Evolutionary conservation across 805 yeast species (phyloP).

Genomic region (Lipomyces sp.): DNA sequence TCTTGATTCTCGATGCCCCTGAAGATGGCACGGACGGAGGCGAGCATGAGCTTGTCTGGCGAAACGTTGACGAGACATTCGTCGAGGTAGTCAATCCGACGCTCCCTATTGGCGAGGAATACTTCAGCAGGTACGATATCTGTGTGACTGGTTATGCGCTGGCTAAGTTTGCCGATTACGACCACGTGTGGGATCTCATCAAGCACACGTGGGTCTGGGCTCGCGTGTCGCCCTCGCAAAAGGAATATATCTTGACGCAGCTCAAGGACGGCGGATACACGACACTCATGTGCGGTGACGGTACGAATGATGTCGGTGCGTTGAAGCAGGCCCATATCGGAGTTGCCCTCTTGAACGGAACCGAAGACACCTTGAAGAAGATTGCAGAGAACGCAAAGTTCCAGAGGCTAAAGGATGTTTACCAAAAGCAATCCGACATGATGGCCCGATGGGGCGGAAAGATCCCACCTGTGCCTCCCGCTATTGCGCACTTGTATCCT

Average conservation of each 20-base stretch:
- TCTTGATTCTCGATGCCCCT: conserved; percentile 80
- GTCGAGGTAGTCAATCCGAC: conserved; percentile 63
- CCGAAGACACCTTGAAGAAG: conserved; percentile 89
- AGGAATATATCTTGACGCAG: conserved; percentile 81
- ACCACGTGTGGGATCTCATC: conserved; percentile 67
- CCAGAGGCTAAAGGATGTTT: conserved; percentile 61
- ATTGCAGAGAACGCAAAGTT: conserved; percentile 74
- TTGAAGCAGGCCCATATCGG: conserved; percentile 98
- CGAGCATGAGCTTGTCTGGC: conserved; percentile 64
- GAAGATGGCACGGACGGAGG: conserved; percentile 60
- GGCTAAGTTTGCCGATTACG: conserved; percentile 58
- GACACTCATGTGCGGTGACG: conserved; percentile 99
- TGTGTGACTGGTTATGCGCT: conserved; percentile 94
- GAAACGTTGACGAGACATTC: conserved; percentile 74
- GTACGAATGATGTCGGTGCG: conserved; percentile 99
- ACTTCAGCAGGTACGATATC: conserved; percentile 70
- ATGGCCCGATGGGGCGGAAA: conserved; percentile 68
- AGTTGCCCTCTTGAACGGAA: conserved; percentile 95
- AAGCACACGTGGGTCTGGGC: conserved; percentile 96
- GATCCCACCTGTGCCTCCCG: conserved; percentile 74
- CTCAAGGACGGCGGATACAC: conserved; percentile 85
- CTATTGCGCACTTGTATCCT: conserved; percentile 93
- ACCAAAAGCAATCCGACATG: conserved; percentile 78
- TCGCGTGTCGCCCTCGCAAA: conserved; percentile 94
- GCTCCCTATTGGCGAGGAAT: conserved; percentile 52